A percentile compares a stretch with the other conserved stretches of the same genome.
These are phyloP conservation scores for Aegle marmelos DNA, from an alignment of 345 rosid genomes.

Conservation along the genomic window DNA sequence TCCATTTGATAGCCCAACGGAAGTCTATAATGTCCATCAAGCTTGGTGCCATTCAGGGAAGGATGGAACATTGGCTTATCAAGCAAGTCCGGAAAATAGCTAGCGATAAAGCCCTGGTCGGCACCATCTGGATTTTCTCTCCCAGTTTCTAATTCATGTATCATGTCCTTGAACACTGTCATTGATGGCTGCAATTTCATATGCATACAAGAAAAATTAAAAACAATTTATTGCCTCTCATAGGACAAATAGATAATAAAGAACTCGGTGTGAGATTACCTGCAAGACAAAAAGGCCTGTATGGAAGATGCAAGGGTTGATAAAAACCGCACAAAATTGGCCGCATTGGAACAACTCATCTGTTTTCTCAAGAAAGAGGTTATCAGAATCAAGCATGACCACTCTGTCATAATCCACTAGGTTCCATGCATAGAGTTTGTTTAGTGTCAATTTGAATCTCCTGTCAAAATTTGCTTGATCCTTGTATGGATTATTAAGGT, in stretches of 20 bases:
- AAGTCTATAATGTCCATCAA: slow-evolving; percentile 76
- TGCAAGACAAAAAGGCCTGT: slow-evolving; percentile 93
- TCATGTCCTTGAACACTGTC: slow-evolving; percentile 69
- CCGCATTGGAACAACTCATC: slow-evolving; percentile 97
- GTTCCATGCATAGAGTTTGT: slow-evolving; percentile 93
- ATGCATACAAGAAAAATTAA: background rate
- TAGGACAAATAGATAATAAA: background rate
- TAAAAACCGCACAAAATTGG: slow-evolving; percentile 89
- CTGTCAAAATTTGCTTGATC: slow-evolving; percentile 47
- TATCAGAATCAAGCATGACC: slow-evolving; percentile 89
- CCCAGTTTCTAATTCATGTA: slow-evolving; percentile 59
- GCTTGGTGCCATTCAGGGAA: slow-evolving; percentile 45
- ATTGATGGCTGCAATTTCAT: slow-evolving; percentile 59
- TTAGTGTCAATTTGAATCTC: slow-evolving; percentile 84
- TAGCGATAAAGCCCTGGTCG: slow-evolving; percentile 90
- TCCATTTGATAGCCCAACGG: slow-evolving; percentile 99
- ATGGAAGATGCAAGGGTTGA: slow-evolving; percentile 96
- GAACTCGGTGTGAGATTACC: slow-evolving; percentile 22
- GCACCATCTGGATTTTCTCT: slow-evolving; percentile 87
- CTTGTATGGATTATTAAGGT: slow-evolving; percentile 84
- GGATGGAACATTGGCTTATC: slow-evolving; percentile 76
- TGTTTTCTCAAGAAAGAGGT: slow-evolving; percentile 74
- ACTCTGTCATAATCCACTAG: slow-evolving; percentile 79
- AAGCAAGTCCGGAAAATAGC: slow-evolving; percentile 86
- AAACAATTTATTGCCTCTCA: background rate